Evolutionary conservation across 495 filamentous ascomycete genomes (phyloP).

Genomic region (Cudoniella acicularis): DNA sequence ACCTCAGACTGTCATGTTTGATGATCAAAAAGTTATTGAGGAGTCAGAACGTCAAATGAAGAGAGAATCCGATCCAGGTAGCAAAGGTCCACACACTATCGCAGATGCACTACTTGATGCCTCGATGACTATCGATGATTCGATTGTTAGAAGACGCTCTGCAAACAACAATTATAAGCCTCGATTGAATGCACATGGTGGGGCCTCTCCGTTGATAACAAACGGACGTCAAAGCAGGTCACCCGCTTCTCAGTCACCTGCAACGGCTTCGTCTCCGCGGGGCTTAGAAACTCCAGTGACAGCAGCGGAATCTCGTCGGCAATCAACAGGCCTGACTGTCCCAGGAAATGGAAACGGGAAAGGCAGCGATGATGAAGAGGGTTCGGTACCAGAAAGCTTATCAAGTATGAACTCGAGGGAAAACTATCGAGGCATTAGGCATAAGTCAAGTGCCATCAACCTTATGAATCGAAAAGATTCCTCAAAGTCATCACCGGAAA

Average conservation of each 20-base stretch:
- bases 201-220: not conserved
- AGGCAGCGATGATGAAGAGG: conserved; percentile 33
- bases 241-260: conserved; percentile 17
- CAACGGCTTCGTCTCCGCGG: conserved; percentile 11
- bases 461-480: conserved; percentile 75
- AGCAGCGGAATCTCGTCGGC: conserved; percentile 5
- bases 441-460: conserved; percentile 77
- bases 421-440: conserved; percentile 30
- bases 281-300: conserved; percentile 14
- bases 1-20: conserved; percentile 88
- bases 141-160: conserved; percentile 51
- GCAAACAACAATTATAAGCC: conserved; percentile 49
- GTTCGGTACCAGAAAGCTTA: conserved; percentile 28
- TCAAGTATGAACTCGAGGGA: conserved; percentile 28
- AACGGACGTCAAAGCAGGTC: conserved; percentile 23
- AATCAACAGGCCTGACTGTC: not conserved
- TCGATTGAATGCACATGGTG: conserved; percentile 31
- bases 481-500: conserved; percentile 79
- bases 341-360: conserved; percentile 25
- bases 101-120: conserved; percentile 89
- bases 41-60: conserved; percentile 32
- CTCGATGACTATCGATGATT: conserved; percentile 79
- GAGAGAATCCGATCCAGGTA: conserved; percentile 25
- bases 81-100: conserved; percentile 66
- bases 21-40: conserved; percentile 56